A percentile compares a stretch with the other conserved stretches of the same genome.
These are phyloP conservation scores for Serpula lacrymans DNA, from an alignment of 768 basidiomycete species.

Conservation along the genomic window DNA sequence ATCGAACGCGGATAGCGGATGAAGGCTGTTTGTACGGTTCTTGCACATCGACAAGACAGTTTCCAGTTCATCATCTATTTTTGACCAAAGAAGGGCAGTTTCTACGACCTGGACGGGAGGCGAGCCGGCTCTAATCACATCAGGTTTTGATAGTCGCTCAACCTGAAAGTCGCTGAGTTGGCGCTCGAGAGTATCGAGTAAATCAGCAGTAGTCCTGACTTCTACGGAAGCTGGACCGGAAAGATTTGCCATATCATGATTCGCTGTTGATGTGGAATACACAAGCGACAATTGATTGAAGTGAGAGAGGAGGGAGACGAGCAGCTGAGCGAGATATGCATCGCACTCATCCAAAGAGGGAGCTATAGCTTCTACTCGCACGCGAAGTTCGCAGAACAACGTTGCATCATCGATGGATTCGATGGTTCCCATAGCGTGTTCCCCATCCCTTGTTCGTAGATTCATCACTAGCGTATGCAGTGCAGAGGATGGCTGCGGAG, in stretches of 20 bases:
- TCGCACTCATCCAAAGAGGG: constrained; percentile 46
- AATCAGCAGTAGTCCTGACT: constrained; percentile 28
- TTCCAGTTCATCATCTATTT: constrained; percentile 74
- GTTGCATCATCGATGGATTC: constrained; percentile 41
- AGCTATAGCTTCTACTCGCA: constrained; percentile 48
- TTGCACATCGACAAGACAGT: constrained; percentile 63
- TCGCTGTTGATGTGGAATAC: constrained; percentile 8
- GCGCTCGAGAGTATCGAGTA: constrained; percentile 60
- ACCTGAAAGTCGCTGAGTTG: constrained; percentile 68
- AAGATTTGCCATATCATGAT: neutral
- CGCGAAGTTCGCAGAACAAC: constrained; percentile 57
- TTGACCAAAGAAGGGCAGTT: constrained; percentile 66
- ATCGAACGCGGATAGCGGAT: constrained; percentile 14
- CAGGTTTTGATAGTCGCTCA: constrained; percentile 45
- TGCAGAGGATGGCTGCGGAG: constrained; percentile 38
- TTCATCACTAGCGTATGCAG: constrained; percentile 62
- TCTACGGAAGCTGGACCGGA: constrained; percentile 8
- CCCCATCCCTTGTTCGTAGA: constrained; percentile 47
- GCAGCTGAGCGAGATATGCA: constrained; percentile 59
- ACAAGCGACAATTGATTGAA: constrained; percentile 56
- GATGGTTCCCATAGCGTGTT: constrained; percentile 45
- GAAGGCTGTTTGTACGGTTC: constrained; percentile 38
- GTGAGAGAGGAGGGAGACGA: constrained; percentile 67
- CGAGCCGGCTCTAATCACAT: constrained; percentile 30
- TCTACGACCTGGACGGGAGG: constrained; percentile 54